Percentiles rank a stretch among this genome's conserved stretches.
Conservation (phyloP, 495 filamentous ascomycete species). For the Annulohypoxylon maeteangense region DNA sequence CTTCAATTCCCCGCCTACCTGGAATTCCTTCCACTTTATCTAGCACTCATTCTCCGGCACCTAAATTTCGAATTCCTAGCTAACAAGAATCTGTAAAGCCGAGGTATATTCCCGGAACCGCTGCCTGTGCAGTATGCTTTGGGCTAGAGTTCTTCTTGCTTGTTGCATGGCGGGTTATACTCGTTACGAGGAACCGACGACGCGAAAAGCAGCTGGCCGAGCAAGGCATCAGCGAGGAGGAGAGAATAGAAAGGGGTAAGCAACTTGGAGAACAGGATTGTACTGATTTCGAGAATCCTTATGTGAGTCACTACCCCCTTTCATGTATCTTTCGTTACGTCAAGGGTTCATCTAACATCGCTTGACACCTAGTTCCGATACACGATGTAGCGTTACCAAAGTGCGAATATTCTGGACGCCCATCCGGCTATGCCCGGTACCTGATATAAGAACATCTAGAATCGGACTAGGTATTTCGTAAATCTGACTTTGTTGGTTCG, state of each 20-base stretch:
- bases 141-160: constrained; percentile 45
- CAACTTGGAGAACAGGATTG: constrained; percentile 47
- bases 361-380: constrained; percentile 32
- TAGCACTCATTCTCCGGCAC: no score
- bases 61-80: no score
- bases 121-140: constrained; percentile 44
- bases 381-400: constrained; percentile 21
- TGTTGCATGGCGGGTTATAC: constrained; percentile 37
- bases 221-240: constrained; percentile 44
- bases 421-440: not conserved
- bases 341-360: not conserved
- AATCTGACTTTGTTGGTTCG: no score
- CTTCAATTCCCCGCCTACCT: constrained; percentile 22
- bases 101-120: constrained; percentile 45
- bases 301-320: constrained; percentile 25
- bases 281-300: constrained; percentile 48
- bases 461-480: no score
- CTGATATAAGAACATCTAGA: no score
- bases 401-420: not conserved
- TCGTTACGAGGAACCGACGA: constrained; percentile 44
- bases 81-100: constrained; percentile 32
- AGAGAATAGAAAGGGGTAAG: constrained; percentile 43
- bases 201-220: constrained; percentile 41
- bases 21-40: not conserved
- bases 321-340: not conserved